Base-by-base conservation (phyloP, 257 asterid genomes). In the Paraleonurus japonicus region DNA sequence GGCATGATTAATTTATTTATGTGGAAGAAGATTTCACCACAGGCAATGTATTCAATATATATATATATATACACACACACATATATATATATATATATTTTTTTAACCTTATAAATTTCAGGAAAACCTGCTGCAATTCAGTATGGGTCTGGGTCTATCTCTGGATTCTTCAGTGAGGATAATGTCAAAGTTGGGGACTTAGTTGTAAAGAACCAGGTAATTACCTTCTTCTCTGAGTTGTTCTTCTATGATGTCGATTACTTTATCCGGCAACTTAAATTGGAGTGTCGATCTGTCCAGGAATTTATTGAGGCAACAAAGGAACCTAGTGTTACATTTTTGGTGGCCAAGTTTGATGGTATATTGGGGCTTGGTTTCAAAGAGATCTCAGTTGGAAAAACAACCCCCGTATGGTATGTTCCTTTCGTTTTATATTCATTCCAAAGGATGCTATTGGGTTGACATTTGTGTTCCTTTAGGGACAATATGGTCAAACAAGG, bases 321-420 rank as follows among this genome's bases (percentile, higher is more conserved):
- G 70, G 98, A 93, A 78, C 97, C 97, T 41, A 77, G 98, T 76
- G 78, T 90, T 33, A 88, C 97, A 24, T 93, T 90, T 85, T 67
- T 93, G 82, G 97, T 89, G 61, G 99, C 96, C 81, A 94, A 91
- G 85, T 94, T 94, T 73, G 99, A 91, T 76, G 99, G 99, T 70
- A 87, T 94, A 64, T 50, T 91, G 72, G 99, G 99, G 58, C 96
- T 94, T 75, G 99, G 99, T 68, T 94, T 91, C 79, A 81, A 83
- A 62, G 99, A 89, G 86, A 94, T 94, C 65, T 85, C 99, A 54
- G 97, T 89, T 65, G 99, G 99, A 84, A 82, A 89, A 68, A 59
- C 96, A 78, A 86, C 87, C 35, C 95, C 97, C 55, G 89, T 91
- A 68, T 94, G 99, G 99, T 94, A 83, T 11, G 73, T 4, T 69